phyloP scores from a whole-genome alignment of 345 rosid genomes.

The Schrenkiella parvula region DNA sequence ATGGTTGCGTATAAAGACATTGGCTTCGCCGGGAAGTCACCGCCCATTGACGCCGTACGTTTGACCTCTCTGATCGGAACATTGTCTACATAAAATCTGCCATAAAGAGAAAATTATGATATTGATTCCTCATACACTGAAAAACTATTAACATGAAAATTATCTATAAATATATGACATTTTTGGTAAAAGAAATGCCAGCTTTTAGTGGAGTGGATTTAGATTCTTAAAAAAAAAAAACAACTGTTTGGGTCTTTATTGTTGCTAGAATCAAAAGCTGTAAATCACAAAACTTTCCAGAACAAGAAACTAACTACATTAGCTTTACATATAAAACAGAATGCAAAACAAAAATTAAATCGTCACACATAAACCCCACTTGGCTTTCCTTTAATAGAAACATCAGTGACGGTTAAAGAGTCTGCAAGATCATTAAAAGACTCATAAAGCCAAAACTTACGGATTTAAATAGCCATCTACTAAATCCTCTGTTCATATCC shows the following conservation, averaged over 20 bases:
- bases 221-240: neutral
- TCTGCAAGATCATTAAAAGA: neutral
- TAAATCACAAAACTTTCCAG: slow-evolving; percentile 13
- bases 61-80: slow-evolving; percentile 76
- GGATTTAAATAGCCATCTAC: neutral
- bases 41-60: slow-evolving; percentile 71
- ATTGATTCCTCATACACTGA: neutral
- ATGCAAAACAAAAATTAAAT: neutral
- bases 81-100: slow-evolving; percentile 74
- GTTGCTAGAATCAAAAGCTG: slow-evolving; percentile 3
- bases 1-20: slow-evolving; percentile 92
- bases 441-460: neutral
- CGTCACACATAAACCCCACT: neutral
- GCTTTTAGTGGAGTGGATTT: neutral
- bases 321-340: neutral
- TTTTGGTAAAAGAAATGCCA: neutral
- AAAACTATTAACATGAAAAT: neutral
- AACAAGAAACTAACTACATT: slow-evolving; percentile 7
- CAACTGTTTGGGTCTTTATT: slow-evolving; percentile 4
- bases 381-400: slow-evolving; percentile 8
- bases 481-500: neutral
- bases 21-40: slow-evolving; percentile 90
- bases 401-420: slow-evolving; percentile 9
- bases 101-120: neutral
- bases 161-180: neutral